Conservation (phyloP, 768 basidiomycete species). For the Sarcodon aspratus region DNA sequence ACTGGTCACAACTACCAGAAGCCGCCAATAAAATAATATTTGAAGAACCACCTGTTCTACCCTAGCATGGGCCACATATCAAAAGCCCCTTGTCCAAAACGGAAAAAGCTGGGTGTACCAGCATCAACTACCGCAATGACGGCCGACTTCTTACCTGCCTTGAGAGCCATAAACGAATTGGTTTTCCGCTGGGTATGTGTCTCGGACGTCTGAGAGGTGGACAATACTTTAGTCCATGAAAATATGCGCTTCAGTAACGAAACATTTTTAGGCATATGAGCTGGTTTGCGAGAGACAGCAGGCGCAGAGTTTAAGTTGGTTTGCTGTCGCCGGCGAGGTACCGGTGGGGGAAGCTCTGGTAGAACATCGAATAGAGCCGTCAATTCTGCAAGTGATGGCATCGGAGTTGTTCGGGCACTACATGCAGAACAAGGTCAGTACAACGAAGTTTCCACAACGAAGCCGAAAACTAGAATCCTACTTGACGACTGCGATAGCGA, state of each 20-base stretch:
- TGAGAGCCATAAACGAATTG: constrained; percentile 73
- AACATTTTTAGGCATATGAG: background rate
- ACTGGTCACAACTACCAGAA: background rate
- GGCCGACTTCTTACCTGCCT: constrained; percentile 74
- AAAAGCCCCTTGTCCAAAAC: constrained; percentile 80
- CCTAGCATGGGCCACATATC: constrained; percentile 67
- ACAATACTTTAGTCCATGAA: background rate
- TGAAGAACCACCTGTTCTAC: background rate
- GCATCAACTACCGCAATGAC: constrained; percentile 84
- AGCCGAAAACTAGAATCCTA: constrained; percentile 23
- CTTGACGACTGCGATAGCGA: constrained; percentile 80
- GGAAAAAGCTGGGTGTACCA: constrained; percentile 80
- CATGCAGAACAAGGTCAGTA: background rate
- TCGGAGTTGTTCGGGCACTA: constrained; percentile 73
- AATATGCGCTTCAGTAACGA: background rate
- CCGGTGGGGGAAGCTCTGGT: constrained; percentile 51
- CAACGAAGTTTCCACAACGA: background rate
- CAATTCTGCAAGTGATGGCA: constrained; percentile 78
- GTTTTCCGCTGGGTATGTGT: constrained; percentile 23
- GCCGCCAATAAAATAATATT: background rate
- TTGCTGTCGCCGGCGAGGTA: constrained; percentile 33
- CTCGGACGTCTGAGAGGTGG: constrained; percentile 14
- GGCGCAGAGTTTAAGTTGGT: constrained; percentile 1
- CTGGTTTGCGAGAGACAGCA: constrained; percentile 1
- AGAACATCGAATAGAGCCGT: constrained; percentile 57